A percentile compares a stretch with the other conserved stretches of the same genome.
phyloP scores from a whole-genome alignment of 164 flowering plant species.

The Taxillus chinensis region DNA sequence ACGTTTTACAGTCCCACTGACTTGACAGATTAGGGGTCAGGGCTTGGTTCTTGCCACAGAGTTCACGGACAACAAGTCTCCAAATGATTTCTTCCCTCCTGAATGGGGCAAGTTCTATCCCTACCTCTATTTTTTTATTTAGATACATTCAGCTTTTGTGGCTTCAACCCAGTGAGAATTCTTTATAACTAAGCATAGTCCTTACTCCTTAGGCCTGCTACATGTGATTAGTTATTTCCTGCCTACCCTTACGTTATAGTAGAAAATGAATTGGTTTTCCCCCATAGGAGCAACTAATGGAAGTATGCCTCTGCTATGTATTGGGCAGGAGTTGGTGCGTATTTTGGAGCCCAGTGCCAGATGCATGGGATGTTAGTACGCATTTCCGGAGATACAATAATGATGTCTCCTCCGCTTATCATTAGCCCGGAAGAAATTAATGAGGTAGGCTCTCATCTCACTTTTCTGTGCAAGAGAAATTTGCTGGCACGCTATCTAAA shows the following conservation, averaged over 20 bases:
- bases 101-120: constrained; percentile 72
- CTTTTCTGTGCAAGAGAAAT: neutral
- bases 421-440: constrained; percentile 66
- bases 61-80: constrained; percentile 87
- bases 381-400: constrained; percentile 79
- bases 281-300: too few relatives aligned
- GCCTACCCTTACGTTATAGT: neutral
- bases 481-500: too few relatives aligned
- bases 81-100: constrained; percentile 81
- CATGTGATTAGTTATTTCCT: too few relatives aligned
- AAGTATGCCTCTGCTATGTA: neutral
- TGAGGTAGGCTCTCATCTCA: constrained; percentile 28
- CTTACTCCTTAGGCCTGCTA: too few relatives aligned
- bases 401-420: constrained; percentile 93
- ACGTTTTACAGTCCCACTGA: neutral
- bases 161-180: neutral
- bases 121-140: neutral
- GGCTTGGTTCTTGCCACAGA: constrained; percentile 92
- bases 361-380: constrained; percentile 90
- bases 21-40: constrained; percentile 79
- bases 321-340: constrained; percentile 61
- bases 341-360: constrained; percentile 83
- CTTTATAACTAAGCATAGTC: too few relatives aligned
- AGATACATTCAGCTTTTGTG: neutral
- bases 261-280: neutral